Conservation (phyloP, 352 stramenopile species). For the Phytophthora pistaciae region DNA sequence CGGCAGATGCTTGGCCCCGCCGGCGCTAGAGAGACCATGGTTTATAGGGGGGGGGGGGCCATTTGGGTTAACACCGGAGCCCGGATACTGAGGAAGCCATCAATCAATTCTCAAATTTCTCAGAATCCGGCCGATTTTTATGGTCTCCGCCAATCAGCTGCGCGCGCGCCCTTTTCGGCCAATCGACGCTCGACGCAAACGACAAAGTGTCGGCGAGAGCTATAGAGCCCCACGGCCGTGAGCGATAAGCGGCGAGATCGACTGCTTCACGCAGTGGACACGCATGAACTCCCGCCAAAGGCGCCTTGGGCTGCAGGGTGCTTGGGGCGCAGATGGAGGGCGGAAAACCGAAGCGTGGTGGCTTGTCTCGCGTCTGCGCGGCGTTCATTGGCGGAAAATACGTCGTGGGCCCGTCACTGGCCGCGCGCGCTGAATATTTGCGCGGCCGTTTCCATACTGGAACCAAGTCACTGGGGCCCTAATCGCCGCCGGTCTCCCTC, state of each 20-base stretch:
- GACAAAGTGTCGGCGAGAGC: neutral
- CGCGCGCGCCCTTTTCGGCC: neutral
- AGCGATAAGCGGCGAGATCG: neutral
- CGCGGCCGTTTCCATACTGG: constrained; percentile 26
- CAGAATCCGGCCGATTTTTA: constrained; percentile 14
- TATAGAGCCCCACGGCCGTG: neutral
- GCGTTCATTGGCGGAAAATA: constrained; percentile 26
- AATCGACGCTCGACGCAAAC: constrained; percentile 7
- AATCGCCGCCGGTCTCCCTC: constrained; percentile 18
- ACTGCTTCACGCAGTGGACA: neutral
- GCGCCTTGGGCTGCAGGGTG: constrained; percentile 12
- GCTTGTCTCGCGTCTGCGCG: constrained; percentile 21
- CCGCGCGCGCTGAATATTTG: constrained; percentile 37
- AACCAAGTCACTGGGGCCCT: constrained; percentile 11
- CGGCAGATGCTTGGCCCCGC: constrained; percentile 4
- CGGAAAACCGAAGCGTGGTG: constrained; percentile 25
- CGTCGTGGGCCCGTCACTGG: constrained; percentile 3
- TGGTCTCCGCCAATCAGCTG: constrained; percentile 7
- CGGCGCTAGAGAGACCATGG: neutral
- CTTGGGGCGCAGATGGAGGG: constrained; percentile 25
- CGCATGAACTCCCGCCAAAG: neutral
- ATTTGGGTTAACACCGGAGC: neutral
- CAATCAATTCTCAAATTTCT: constrained; percentile 30
- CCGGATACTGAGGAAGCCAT: constrained; percentile 16
- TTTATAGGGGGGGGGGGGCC: neutral